Base-by-base conservation (phyloP, 805 yeast species). In the Hanseniaspora pseudoguilliermondii region DNA sequence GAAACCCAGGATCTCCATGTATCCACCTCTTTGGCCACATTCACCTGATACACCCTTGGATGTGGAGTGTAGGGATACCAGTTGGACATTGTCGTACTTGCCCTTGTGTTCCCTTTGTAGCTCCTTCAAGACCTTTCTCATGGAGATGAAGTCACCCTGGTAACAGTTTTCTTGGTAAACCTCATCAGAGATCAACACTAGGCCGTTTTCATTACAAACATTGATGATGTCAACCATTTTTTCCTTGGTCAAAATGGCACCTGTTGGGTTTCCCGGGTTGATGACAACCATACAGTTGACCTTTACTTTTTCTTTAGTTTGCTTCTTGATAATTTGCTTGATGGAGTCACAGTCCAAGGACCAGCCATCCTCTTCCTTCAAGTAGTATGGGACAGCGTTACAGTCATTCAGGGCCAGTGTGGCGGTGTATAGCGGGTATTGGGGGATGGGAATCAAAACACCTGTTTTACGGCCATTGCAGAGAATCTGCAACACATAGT, bases 21-120 rank as follows among this genome's bases (percentile, higher is more conserved):
- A 93, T 6, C 99, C 99, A 64, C 97, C 99, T 72, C 99, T 82
- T 74, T 93, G 98, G 59, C 99, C 99, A 77, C 99, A 93, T 72
- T 93, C 99, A 60, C 98, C 99, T 60, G 88, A 79, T 62, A 89
- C 88, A 69, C 99, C 99, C 71, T 93, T 93, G 13, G 97, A 91
- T 44, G 95, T 88, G n/a, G 97, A 89, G 70, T 93, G 97, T 62
- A 93, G 73, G 1, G 97, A 90, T 2, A 95, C 97, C 57, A 93
- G 76, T 67, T 88, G 95, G 41, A 93, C 91, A 59, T 80, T 74
- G 49, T 77, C 77, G 68, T 80, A 91, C 35, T 69, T 82, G 25
- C 75, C 74, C 13, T 77, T 75, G 56, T 32, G 21, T 18, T 44
- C 23, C 77, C 72, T 71, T 59, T 82, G 83, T 60, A 91, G 71